phyloP scores from a whole-genome alignment of 805 yeast genomes.

The Metschnikowia gruessii region DNA sequence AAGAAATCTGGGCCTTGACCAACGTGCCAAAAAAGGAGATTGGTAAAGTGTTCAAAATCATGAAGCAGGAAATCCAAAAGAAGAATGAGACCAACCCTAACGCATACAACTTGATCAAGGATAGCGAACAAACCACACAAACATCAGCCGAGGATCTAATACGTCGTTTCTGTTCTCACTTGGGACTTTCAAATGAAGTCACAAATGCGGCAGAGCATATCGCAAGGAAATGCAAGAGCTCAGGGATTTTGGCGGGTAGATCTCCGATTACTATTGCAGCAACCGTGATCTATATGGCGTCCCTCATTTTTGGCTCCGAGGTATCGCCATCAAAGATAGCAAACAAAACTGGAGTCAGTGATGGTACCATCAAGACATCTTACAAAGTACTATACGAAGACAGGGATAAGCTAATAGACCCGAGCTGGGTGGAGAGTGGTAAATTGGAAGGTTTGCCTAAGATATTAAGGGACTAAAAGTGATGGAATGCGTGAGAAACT shows the following conservation, averaged over 20 bases:
- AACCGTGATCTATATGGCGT: conserved; percentile 92
- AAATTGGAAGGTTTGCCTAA: conserved; percentile 45
- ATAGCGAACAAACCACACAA: conserved; percentile 67
- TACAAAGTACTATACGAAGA: conserved; percentile 80
- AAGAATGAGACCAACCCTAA: conserved; percentile 46
- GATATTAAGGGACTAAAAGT: conserved; percentile 3
- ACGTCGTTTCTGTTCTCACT: conserved; percentile 92
- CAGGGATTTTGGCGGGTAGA: conserved; percentile 92
- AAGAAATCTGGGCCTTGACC: conserved; percentile 93
- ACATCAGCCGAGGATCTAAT: conserved; percentile 92
- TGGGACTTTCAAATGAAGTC: conserved; percentile 80
- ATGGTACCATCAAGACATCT: conserved; percentile 93
- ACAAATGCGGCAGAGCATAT: conserved; percentile 92
- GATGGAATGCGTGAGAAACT: too few relatives aligned
- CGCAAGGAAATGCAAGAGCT: conserved; percentile 84
- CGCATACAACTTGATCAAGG: conserved; percentile 40
- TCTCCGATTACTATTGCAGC: conserved; percentile 98
- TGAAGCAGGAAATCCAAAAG: conserved; percentile 56
- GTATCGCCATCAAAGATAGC: conserved; percentile 78
- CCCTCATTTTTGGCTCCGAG: conserved; percentile 78
- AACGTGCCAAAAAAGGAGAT: conserved; percentile 92
- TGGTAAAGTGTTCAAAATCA: conserved; percentile 84
- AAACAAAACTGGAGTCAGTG: conserved; percentile 92
- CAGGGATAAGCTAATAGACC: conserved; percentile 63
- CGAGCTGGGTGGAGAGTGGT: conserved; percentile 69